Base-by-base conservation (phyloP, 2,329 filamentous ascomycete species). In the Hirsutella thompsonii region DNA sequence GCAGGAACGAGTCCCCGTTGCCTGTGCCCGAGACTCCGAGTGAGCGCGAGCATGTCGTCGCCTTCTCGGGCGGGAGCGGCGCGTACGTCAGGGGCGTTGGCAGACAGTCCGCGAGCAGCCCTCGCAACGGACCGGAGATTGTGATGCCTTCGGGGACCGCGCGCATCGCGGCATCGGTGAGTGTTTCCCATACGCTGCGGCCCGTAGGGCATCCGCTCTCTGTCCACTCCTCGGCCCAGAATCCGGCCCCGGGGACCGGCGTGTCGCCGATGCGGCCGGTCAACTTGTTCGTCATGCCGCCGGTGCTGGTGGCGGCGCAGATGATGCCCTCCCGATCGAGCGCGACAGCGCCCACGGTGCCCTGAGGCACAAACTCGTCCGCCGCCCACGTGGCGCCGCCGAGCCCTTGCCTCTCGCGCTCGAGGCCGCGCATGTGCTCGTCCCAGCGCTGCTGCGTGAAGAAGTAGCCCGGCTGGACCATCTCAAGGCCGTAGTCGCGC, bases 251-350 rank as follows among this genome's bases (percentile, higher is more conserved):
- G 0, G 88, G 65, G 0, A 81, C 82, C 0, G 88, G 87, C 10
- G 88, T 94, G 55, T 94, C 88, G 1, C 88, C 88, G 47, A 94
- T 81, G 18, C 88, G 69, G 0, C 87, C 88, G 0, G 84, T 83
- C 41, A 90, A 63, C 64, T 94, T 94, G 57, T 94, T 94, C 19
- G 88, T 94, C 58, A 94, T 57, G 0, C 88, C 88, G 5, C 88
- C 88, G 0, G 76, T 80, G 52, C 72, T 78, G 3, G 76, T 80
- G 1, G 75, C 76, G n/a, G 58, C 67, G 49, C 83, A 88, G 3
- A 93, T 59, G 3, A 82, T 76, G 0, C 87, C 87, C 33, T 79
- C 72, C n/a, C 65, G 66, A 57, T 94, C 88, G 8, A 94, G 63
- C 20, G 83, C 86, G 0, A 94, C 85, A 8, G 83, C 85, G 1